Base-by-base conservation (phyloP, 495 filamentous ascomycete genomes). In the Cercophora sp. region DNA sequence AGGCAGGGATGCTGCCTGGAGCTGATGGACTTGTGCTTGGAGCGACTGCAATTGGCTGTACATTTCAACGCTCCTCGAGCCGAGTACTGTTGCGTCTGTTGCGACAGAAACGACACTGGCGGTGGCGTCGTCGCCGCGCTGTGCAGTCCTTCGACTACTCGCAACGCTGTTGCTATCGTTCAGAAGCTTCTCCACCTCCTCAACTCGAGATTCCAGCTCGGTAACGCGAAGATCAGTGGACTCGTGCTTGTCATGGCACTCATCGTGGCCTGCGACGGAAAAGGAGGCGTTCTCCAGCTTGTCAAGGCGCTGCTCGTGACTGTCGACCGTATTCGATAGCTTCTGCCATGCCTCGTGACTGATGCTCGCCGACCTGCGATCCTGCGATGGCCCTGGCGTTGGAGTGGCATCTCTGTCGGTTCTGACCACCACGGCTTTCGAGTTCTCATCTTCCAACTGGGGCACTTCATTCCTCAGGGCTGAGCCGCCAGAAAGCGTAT, bases 281-380 rank as follows among this genome's bases (percentile, higher is more conserved):
- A 85, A 82, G 0, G 83, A 86, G 0, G 70, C 68, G 53, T 70
- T 82, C 63, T 88, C 84, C 5, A 86, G 70, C 42, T 64, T 62
- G 41, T 85, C 81, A 2, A 88, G 56, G 0, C 85, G 80, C 24
- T 74, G 72, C 37, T 74, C 74, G 39, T 85, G 71, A 15, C 70
- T 67, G 39, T 72, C 58, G 48, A 84, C 65, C 13, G 65, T 63
- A 19, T 70, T 63, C 15, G 74, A 60, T 4, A 75, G 39, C 25
- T 68, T 63, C 54, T 69, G 58, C 47, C 70, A 54, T 3, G 65
- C 46, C 35, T 65, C 57, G 48, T 56, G 46, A 62, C 54, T 54
- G 2, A 51, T 26, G 8, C 52, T 48, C 6, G 47, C 37, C 11
- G 43, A 31, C 8, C 44, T 34, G 5, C 37, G 24, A 10, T 31